Base-by-base conservation (phyloP, 179 eudicot genomes). In the Actinidia arguta region DNA sequence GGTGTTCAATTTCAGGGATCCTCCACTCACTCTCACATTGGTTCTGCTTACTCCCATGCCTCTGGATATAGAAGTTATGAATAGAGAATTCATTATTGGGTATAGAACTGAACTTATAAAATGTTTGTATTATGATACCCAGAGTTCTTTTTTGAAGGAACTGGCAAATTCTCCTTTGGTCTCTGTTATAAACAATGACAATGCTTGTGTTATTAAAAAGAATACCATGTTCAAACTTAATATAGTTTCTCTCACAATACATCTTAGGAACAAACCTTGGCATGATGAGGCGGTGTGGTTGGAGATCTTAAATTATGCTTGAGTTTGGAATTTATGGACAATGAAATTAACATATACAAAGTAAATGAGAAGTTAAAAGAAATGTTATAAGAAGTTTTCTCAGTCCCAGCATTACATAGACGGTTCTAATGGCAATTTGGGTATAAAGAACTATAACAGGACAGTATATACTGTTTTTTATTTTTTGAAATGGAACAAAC, bases 301-400 rank as follows among this genome's bases (percentile, higher is more conserved):
- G 77, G 88, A 73, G 86, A 78, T 70, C 52, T 25, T 6, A 47
- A 55, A 74, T 77, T 52, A 12, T 66, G 56, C 68, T 88, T 87
- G 27, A 77, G 77, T 85, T 82, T 84, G 62, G 92, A 86, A 83
- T 81, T 80, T 63, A 94, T 85, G 73, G 94, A 91, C 73, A 94
- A 78, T n/a, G n/a, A n/a, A n/a, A n/a, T n/a, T n/a, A n/a, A n/a
- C n/a, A n/a, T n/a, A n/a, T n/a, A n/a, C n/a, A n/a, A n/a, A n/a
- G n/a, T n/a, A n/a, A n/a, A n/a, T n/a, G n/a, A n/a, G n/a, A n/a
- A n/a, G n/a, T n/a, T n/a, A n/a, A n/a, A n/a, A n/a, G n/a, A n/a
- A n/a, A n/a, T n/a, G n/a, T n/a, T n/a, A n/a, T n/a, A n/a, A n/a
- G n/a, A n/a, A n/a, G n/a, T n/a, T n/a, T n/a, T n/a, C n/a, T n/a